Base-by-base conservation (phyloP, 2,329 filamentous ascomycete genomes). In the Cercospora canescens region DNA sequence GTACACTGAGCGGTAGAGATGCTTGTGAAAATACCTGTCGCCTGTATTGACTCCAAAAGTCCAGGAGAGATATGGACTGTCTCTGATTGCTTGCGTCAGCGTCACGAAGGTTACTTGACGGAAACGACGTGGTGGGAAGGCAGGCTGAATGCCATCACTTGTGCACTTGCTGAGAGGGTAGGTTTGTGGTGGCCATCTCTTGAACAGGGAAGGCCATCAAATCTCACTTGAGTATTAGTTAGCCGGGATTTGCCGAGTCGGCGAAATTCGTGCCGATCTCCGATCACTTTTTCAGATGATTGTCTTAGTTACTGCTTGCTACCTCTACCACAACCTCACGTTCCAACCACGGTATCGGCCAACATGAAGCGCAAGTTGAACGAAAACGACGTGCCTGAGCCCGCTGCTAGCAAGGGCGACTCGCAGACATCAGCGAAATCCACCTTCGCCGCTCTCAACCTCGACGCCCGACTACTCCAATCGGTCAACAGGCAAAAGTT, bases 381-480 rank as follows among this genome's bases (percentile, higher is more conserved):
- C 70, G 79, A 80, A n/a, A 72, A 81, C 50, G 80, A 83, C 63
- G 77, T 81, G 1, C 82, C 82, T 2, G 80, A 83, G 69, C 64
- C 70, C 2, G 48, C 59, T 2, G 50, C 55, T 12, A 59, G 52
- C 28, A 60, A 55, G 2, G 59, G 39, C 30, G 45, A 58, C 18
- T 56, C 50, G 26, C 60, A 66, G 7, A n/a, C 34, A 45, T 60
- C 68, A 9, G 32, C 63, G 3, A 69, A 67, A 11, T 18, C 81
- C 60, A 88, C 88, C 3, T 99, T 98, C 76, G 85, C 89, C 70
- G 86, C 88, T 64, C 86, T 98, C 67, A 89, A 88, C 68, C 88
- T 99, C 68, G 95, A 99, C 76, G 81, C 93, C 9, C 89, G 95
- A 71, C 83, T 99, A 32, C 84, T 97, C 35, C 92, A 97, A 82